Evolutionary conservation across 2,329 filamentous ascomycete genomes (phyloP).

Genomic region (Beauveria asiatica): DNA sequence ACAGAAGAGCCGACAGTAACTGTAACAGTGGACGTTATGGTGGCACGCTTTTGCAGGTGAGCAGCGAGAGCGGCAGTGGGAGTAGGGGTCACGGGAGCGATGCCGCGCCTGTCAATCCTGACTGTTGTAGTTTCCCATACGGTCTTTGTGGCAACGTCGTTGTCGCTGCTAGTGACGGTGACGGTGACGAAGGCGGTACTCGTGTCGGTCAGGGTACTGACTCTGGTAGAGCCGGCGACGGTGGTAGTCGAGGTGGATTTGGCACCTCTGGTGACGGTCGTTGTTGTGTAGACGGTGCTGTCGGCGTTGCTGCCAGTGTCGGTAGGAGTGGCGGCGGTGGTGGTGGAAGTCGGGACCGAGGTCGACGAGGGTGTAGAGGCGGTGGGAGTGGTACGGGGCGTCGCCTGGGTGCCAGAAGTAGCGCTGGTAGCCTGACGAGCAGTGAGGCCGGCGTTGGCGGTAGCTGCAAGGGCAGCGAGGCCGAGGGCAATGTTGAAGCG

Average conservation of each 20-base stretch:
- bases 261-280: conserved; percentile 21
- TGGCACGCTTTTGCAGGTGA: conserved; percentile 27
- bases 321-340: neutral
- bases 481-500: conserved; percentile 13
- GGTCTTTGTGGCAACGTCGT: conserved; percentile 27
- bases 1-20: conserved; percentile 20
- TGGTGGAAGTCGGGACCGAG: neutral
- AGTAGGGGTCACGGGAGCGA: conserved; percentile 10
- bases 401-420: neutral
- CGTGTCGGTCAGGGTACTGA: conserved; percentile 15
- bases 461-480: conserved; percentile 17
- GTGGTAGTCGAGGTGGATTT: conserved; percentile 7
- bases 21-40: conserved; percentile 24
- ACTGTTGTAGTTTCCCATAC: conserved; percentile 27
- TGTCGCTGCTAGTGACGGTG: conserved; percentile 28
- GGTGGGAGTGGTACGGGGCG: neutral
- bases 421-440: neutral
- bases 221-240: conserved; percentile 13
- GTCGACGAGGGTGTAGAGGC: neutral
- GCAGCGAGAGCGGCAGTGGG: neutral
- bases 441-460: conserved; percentile 12
- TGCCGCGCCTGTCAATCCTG: conserved; percentile 25
- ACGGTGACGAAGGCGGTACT: conserved; percentile 26
- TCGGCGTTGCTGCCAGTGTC: conserved; percentile 15
- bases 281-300: conserved; percentile 22